Percentiles rank a stretch among this genome's conserved stretches.
phyloP scores from a whole-genome alignment of 495 filamentous ascomycete species.

The Parachaetomium inaequale region DNA sequence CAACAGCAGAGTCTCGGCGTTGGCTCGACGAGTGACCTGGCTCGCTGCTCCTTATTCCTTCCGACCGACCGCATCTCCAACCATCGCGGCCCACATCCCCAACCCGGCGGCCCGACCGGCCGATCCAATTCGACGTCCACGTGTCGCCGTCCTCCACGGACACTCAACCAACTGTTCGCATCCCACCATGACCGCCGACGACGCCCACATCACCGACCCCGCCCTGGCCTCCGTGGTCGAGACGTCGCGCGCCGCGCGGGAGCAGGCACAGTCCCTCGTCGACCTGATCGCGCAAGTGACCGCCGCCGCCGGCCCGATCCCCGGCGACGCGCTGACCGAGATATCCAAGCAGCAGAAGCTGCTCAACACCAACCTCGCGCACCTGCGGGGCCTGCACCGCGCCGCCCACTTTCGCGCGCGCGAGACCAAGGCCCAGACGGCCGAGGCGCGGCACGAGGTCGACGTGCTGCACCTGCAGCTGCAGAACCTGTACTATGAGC shows the following conservation, averaged over 20 bases:
- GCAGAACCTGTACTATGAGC: slow-evolving; percentile 96
- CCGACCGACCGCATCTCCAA: slow-evolving; percentile 7
- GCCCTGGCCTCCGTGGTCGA: slow-evolving; percentile 67
- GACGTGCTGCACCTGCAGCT: slow-evolving; percentile 87
- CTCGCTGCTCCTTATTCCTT: not conserved
- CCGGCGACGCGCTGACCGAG: slow-evolving; percentile 54
- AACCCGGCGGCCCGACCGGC: not conserved
- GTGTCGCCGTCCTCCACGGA: not conserved
- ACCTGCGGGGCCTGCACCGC: slow-evolving; percentile 78
- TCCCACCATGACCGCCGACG: slow-evolving; percentile 44
- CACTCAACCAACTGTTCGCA: not conserved
- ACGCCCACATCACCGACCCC: slow-evolving; percentile 66
- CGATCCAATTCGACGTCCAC: not conserved
- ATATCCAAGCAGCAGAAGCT: slow-evolving; percentile 74
- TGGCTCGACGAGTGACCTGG: not conserved
- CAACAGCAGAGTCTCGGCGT: not conserved
- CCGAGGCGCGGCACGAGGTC: slow-evolving; percentile 83
- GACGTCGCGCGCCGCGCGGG: slow-evolving; percentile 63
- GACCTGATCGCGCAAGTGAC: slow-evolving; percentile 52
- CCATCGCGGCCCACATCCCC: slow-evolving; percentile 12
- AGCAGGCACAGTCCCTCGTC: slow-evolving; percentile 67
- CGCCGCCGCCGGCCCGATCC: slow-evolving; percentile 31
- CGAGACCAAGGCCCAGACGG: slow-evolving; percentile 80
- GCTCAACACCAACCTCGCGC: slow-evolving; percentile 72
- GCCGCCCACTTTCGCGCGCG: slow-evolving; percentile 74